Percentiles rank a stretch among this genome's conserved stretches.
phyloP scores from a whole-genome alignment of 2,329 filamentous ascomycete species.

The Malbranchea cinnamomea region DNA sequence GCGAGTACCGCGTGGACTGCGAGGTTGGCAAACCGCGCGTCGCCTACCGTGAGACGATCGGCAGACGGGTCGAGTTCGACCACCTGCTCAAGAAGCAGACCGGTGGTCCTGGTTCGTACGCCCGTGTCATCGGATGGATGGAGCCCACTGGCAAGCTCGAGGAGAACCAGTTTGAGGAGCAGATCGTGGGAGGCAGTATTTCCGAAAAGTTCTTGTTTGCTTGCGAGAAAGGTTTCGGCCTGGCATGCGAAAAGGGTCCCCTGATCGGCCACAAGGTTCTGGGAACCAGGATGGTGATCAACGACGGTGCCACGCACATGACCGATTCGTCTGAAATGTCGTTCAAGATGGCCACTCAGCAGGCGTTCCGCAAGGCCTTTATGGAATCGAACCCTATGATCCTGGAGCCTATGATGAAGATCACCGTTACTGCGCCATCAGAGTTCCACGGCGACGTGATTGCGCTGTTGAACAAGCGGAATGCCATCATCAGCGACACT shows the following conservation, averaged over 20 bases:
- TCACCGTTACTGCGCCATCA: slow-evolving; percentile 82
- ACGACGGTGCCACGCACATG: slow-evolving; percentile 92
- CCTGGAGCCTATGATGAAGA: slow-evolving; percentile 96
- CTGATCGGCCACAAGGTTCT: slow-evolving; percentile 87
- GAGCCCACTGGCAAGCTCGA: slow-evolving; percentile 64
- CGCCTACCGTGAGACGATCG: slow-evolving; percentile 90
- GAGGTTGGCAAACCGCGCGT: slow-evolving; percentile 93
- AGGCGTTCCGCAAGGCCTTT: slow-evolving; percentile 94
- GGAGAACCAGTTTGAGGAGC: slow-evolving; percentile 71
- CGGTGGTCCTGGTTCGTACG: slow-evolving; percentile 89
- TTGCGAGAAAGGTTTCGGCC: slow-evolving; percentile 86
- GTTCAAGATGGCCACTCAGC: slow-evolving; percentile 86
- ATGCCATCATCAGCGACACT: slow-evolving; percentile 86
- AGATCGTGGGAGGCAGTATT: slow-evolving; percentile 78
- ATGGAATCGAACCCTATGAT: slow-evolving; percentile 64
- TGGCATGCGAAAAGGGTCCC: slow-evolving; percentile 70
- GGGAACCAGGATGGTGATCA: slow-evolving; percentile 78
- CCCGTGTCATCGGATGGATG: slow-evolving; percentile 80
- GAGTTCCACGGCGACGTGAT: slow-evolving; percentile 98
- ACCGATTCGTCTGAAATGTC: slow-evolving; percentile 95
- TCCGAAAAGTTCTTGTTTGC: slow-evolving; percentile 91
- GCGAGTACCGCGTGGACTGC: slow-evolving; percentile 94
- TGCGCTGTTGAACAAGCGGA: slow-evolving; percentile 90
- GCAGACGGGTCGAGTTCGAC: slow-evolving; percentile 67
- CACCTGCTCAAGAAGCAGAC: slow-evolving; percentile 90